Evolutionary conservation across 1,139 yeast genomes (phyloP).

Genomic region (Yamadazyma pseudoaaseri): DNA sequence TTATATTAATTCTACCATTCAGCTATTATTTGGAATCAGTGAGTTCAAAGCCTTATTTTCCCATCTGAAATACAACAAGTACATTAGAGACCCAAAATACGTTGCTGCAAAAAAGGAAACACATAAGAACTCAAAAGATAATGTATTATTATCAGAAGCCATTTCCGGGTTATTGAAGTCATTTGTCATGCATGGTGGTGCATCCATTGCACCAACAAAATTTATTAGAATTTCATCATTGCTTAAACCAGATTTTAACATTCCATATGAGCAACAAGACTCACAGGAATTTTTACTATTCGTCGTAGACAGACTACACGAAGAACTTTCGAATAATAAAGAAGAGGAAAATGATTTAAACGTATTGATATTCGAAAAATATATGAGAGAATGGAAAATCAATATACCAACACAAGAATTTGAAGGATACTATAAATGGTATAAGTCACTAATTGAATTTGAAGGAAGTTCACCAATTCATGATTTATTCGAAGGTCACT

Average conservation of each 20-base stretch:
- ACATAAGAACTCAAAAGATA: slow-evolving; percentile 23
- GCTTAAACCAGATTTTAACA: slow-evolving; percentile 62
- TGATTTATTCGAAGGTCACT: slow-evolving; percentile 64
- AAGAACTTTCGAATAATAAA: slow-evolving; percentile 47
- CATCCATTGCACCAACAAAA: slow-evolving; percentile 62
- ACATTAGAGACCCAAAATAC: slow-evolving; percentile 34
- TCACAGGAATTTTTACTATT: slow-evolving; percentile 73
- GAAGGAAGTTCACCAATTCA: slow-evolving; percentile 69
- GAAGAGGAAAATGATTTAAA: slow-evolving; percentile 14
- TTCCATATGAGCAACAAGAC: slow-evolving; percentile 76
- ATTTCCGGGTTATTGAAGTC: slow-evolving; percentile 40
- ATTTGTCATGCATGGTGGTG: slow-evolving; percentile 56
- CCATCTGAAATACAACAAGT: slow-evolving; percentile 40
- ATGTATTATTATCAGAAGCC: slow-evolving; percentile 47
- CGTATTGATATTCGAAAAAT: slow-evolving; percentile 20
- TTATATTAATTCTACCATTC: slow-evolving; percentile 69
- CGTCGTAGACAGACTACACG: slow-evolving; percentile 65
- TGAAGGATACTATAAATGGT: slow-evolving; percentile 62
- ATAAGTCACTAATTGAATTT: slow-evolving; percentile 42
- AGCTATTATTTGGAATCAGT: slow-evolving; percentile 57
- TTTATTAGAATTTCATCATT: slow-evolving; percentile 54
- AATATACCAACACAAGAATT: slow-evolving; percentile 31
- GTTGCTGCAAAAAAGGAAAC: slow-evolving; percentile 18
- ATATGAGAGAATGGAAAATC: slow-evolving; percentile 33
- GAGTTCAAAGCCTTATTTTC: slow-evolving; percentile 43